Evolutionary conservation across 192 early-diverging fungal genomes (phyloP), one percentile per base, ranked within the genome.

Genomic region (Podila minutissima): DNA sequence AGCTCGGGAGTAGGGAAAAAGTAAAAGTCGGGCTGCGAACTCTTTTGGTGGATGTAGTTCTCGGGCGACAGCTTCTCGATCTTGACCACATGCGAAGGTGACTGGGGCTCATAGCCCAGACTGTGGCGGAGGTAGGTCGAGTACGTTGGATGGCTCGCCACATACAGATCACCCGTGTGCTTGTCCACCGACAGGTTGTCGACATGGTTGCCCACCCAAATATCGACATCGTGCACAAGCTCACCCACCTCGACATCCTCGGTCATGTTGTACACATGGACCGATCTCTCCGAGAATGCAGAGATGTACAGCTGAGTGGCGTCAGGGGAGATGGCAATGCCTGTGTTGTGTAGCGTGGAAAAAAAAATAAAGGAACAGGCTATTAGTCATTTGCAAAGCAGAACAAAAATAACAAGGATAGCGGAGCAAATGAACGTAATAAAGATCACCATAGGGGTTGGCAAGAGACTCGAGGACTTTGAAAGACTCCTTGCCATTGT

Each of bases 31-130:
- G 71, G 71, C 35, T 73, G 65, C 5, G 59, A 41, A 55, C 69
- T 81, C 57, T 73, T 66, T 41, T 64, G 71, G 8, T 11, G 7
- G 35, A 81, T 81, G 32, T 63, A 81, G 58, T 81, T 81, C 58
- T 81, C 77, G 28, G 77, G 77, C 19, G 71, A 29, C 66, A 81
- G 28, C 29, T 69, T 72, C 58, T 81, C 77, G 50, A 81, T 64
- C 71, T 81, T 81, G 55, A 81, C 71, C 5, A 81, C 77, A 28
- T 81, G 77, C 17, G 77, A 81, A 0, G 77, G 77, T 4, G 71
- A 58, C 35, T 81, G 77, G 11, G 77, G 77, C 35, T 81, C 71
- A 26, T 81, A 73, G 33, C 71, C 77, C 2, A 81, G 62, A 33
- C 59, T 64, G 57, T 81, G 77, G 17, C 77, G 70, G 6, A 81